Percentiles rank a stretch among this genome's conserved stretches.
Conservation (phyloP, 768 basidiomycete genomes). For the Termitomyces sp. region DNA sequence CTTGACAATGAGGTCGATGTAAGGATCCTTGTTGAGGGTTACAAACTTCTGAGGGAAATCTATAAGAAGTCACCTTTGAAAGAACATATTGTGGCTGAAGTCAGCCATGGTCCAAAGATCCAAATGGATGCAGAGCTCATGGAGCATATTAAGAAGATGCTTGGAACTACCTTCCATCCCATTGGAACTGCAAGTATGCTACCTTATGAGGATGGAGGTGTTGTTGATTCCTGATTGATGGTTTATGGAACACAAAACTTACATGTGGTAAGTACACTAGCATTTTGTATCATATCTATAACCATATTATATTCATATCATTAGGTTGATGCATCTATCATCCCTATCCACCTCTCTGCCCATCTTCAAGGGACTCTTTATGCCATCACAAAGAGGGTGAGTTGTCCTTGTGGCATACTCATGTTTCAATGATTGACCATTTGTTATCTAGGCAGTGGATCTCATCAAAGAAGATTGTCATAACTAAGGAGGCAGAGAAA, state of each 20-base stretch:
- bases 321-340: slow-evolving; percentile 18
- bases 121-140: neutral
- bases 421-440: slow-evolving; percentile 5
- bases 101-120: neutral
- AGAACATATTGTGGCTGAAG: neutral
- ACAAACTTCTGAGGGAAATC: slow-evolving; percentile 17
- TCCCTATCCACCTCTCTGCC: slow-evolving; percentile 14
- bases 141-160: neutral
- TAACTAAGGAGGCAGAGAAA: too few species aligned
- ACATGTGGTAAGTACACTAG: slow-evolving; percentile 28
- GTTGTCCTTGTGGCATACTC: slow-evolving; percentile 16
- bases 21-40: slow-evolving; percentile 17
- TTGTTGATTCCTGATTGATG: slow-evolving; percentile 30
- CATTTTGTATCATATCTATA: too few species aligned
- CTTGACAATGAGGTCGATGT: slow-evolving; percentile 19
- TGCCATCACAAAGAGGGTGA: slow-evolving; percentile 21
- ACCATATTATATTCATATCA: too few species aligned
- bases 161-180: neutral
- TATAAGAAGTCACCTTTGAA: neutral
- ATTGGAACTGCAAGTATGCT: slow-evolving; percentile 7
- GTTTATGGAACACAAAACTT: slow-evolving; percentile 35
- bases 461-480: neutral
- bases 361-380: slow-evolving; percentile 15
- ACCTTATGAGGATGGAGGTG: slow-evolving; percentile 24
- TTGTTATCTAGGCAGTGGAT: neutral